A percentile compares a stretch with the other conserved stretches of the same genome.
These are phyloP conservation scores for Spergularia marina DNA, from an alignment of 148 eudicot genomes.

Conservation along the genomic window DNA sequence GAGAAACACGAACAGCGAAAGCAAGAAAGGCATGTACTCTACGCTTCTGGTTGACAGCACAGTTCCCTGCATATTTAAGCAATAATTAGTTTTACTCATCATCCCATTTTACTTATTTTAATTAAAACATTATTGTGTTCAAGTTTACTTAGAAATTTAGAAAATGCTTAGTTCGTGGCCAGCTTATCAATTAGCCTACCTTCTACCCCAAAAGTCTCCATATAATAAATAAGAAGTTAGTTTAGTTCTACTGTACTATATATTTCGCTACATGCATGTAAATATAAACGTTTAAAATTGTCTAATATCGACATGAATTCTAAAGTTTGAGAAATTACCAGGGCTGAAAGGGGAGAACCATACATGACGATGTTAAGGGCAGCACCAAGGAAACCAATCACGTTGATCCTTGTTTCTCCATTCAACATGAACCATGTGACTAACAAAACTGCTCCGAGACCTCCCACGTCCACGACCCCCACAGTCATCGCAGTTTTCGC, in stretches of 20 bases:
- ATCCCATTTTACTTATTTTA: not conserved
- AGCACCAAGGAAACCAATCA: constrained; percentile 29
- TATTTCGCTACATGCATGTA: no score
- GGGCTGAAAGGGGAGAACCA: constrained; percentile 46
- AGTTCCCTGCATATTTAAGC: constrained; percentile 32
- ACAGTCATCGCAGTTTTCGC: constrained; percentile 9
- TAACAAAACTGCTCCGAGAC: constrained; percentile 18
- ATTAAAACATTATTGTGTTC: no score
- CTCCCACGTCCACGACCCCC: constrained; percentile 19
- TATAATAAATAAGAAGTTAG: no score
- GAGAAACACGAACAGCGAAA: constrained; percentile 41
- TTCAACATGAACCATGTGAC: constrained; percentile 15
- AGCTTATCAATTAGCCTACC: no score
- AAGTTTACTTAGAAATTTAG: no score
- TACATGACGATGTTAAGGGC: constrained; percentile 46
- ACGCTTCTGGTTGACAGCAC: constrained; percentile 53
- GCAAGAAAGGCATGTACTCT: constrained; percentile 61
- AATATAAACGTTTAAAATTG: no score
- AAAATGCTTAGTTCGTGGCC: no score
- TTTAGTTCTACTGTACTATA: no score
- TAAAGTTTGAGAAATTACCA: constrained; percentile 24
- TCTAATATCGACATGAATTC: no score
- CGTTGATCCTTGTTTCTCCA: constrained; percentile 9
- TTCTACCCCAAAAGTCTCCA: no score
- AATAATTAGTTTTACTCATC: not conserved